Evolutionary conservation across 106 monocot genomes (phyloP).

Genomic region (Narthecium ossifragum): DNA sequence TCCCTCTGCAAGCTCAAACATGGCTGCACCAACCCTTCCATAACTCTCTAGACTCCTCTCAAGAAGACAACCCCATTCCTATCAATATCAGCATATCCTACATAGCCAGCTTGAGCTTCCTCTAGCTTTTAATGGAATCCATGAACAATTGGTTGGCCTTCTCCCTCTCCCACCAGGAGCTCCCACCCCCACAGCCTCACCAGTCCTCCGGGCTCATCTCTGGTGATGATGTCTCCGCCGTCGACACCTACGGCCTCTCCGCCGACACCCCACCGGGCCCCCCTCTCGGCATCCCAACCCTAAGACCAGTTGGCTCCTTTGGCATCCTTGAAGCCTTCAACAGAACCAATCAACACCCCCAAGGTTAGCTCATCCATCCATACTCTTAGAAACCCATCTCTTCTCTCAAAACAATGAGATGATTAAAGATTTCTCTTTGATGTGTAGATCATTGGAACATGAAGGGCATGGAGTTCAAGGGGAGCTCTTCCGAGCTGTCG

Average conservation of each 20-base stretch:
- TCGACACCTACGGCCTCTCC: constrained; percentile 35
- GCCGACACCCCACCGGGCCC: constrained; percentile 18
- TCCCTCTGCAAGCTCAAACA: too few relatives aligned
- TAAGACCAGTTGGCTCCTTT: constrained; percentile 30
- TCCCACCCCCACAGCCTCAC: constrained; percentile 24
- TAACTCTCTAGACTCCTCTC: too few relatives aligned
- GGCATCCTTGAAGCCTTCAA: constrained; percentile 56
- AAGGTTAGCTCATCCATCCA: constrained; percentile 22
- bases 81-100: too few relatives aligned
- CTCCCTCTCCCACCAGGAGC: constrained; percentile 83
- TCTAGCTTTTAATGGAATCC: constrained; percentile 31
- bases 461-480: constrained; percentile 57
- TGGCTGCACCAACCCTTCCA: too few relatives aligned
- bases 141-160: constrained; percentile 93
- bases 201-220: constrained; percentile 20
- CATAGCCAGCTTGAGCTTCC: too few relatives aligned
- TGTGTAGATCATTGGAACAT: constrained; percentile 45
- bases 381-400: constrained; percentile 1
- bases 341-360: constrained; percentile 22
- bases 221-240: constrained; percentile 28
- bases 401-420: not conserved
- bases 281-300: constrained; percentile 19
- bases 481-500: constrained; percentile 75
- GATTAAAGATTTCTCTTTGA: not conserved
- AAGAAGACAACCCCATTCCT: too few relatives aligned